Evolutionary conservation across 768 basidiomycete genomes (phyloP), one percentile per base, ranked within the genome.

Genomic region (Harrya chromipes): DNA sequence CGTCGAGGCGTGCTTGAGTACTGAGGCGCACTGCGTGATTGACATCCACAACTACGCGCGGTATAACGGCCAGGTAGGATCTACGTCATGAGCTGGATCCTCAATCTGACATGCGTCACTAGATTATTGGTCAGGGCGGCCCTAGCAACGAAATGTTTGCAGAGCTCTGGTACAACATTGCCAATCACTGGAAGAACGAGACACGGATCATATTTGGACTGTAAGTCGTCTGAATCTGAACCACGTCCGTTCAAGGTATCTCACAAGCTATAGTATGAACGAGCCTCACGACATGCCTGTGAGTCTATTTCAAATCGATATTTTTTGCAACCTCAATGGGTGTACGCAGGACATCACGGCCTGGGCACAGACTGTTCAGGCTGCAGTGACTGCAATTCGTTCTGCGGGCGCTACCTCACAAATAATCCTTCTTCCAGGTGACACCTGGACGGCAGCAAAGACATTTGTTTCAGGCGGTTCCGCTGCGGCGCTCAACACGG

Each of bases 11-110:
- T 76, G 77, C 56, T 61, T 84, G 55, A 60, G 51, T 7, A 74
- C 76, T 3, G 80, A 81, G 0, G 76, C 79, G 13, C 69, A 65
- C 39, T 83, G 77, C 50, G 76, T 77, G 55, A 73, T 84, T 43
- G 82, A 83, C 62, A 71, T 78, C 35, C 81, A 81, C 64, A 84
- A 82, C 63, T 83, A 82, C 47, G 83, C 80, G 20, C 69, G 83
- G 26, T 83, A 72, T 69, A 70, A 82, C 43, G 71, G 74, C 1
- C 62, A 61, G 57, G 76, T 73, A 37, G 19, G 65, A 57, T 37
- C 35, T 21, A 14, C 17, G 4, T 1, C 12, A 8, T 43, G 6
- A 10, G 23, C n/a, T n/a, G 1, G 20, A n/a, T n/a, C 4, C 37
- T 38, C 13, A 12, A 33, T 47, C n/a, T 53, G 41, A 47, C 4